Evolutionary conservation across 257 asterid genomes (phyloP), one percentile per base, ranked within the genome.

Genomic region (Petunia secreta): DNA sequence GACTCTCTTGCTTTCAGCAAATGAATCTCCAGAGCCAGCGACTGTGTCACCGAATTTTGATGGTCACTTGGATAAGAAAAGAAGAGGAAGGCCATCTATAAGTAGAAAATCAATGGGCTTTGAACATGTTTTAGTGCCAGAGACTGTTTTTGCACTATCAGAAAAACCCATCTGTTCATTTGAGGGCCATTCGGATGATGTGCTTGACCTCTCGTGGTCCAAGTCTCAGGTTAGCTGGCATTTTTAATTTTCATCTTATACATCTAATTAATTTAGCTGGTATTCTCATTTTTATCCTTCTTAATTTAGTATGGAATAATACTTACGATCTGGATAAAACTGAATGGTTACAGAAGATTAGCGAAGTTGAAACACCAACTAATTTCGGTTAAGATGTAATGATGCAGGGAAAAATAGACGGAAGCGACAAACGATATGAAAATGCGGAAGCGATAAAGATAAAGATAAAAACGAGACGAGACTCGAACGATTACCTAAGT

Each of bases 121-220:
- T 82, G 99, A 96, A 79, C 93, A 89, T 87, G 88, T 92, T 84
- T 85, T 89, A 89, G 93, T 92, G 82, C 98, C 99, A 8, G 98
- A 92, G 83, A 87, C 94, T 1, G 87, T 91, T 63, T 94, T 96
- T 84, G 84, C 92, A 60, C 97, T 96, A 78, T 85, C 93, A 25
- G 99, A 96, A 71, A 92, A 91, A 87, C 98, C 98, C 38, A 78
- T 87, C 8, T 90, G 98, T 85, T 92, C 98, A 80, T 91, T 96
- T 78, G 87, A 85, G 82, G 99, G 99, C 63, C 99, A 96, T 87
- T 79, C 83, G 81, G 93, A 89, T 83, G 98, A 89, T 82, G 97
- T 96, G 69, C 88, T 96, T 84, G 97, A 96, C 83, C 92, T 96
- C 79, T 96, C 99, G 4, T 96, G 99, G 99, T 96, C 99, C 86